Percentiles rank a stretch among this genome's conserved stretches.
Evolutionary conservation across 1,284 basidiomycete genomes (phyloP).

Genomic region (Amylostereum areolatum): DNA sequence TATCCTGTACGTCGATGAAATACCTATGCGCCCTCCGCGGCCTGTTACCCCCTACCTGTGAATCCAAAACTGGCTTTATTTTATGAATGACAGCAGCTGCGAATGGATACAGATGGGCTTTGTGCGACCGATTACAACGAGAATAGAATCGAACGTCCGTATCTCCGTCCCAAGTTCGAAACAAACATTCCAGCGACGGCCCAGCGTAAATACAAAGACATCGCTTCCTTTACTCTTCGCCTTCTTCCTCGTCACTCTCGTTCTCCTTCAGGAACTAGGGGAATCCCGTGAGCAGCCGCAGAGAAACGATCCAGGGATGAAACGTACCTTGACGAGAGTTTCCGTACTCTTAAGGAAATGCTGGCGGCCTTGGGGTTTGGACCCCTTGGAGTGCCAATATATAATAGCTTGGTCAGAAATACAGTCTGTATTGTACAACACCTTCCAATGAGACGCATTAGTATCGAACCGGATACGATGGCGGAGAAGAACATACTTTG

Average conservation of each 20-base stretch:
- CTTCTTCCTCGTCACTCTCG: constrained; percentile 65
- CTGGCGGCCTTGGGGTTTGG: constrained; percentile 90
- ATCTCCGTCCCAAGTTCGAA: background rate
- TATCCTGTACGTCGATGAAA: too few species aligned
- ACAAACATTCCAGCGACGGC: background rate
- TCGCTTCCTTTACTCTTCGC: constrained; percentile 40
- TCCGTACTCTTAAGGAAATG: constrained; percentile 90
- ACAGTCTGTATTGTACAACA: constrained; percentile 93
- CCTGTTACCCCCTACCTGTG: too few species aligned
- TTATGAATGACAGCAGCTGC: too few species aligned
- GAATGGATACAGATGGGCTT: background rate
- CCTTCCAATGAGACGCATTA: constrained; percentile 34
- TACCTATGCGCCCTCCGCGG: too few species aligned
- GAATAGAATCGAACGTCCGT: background rate
- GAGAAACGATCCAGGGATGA: background rate
- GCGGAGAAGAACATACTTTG: constrained; percentile 47
- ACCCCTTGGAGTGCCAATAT: constrained; percentile 96
- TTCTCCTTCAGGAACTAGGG: constrained; percentile 74
- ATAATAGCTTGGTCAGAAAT: constrained; percentile 94
- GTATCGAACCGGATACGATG: constrained; percentile 3
- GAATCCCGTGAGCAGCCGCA: constrained; percentile 7
- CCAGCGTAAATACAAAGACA: constrained; percentile 8
- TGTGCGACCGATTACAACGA: background rate
- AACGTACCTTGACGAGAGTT: constrained; percentile 79
- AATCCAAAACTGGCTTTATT: too few species aligned